Base-by-base conservation (phyloP, 768 basidiomycete genomes). In the Tulasnella sp. region DNA sequence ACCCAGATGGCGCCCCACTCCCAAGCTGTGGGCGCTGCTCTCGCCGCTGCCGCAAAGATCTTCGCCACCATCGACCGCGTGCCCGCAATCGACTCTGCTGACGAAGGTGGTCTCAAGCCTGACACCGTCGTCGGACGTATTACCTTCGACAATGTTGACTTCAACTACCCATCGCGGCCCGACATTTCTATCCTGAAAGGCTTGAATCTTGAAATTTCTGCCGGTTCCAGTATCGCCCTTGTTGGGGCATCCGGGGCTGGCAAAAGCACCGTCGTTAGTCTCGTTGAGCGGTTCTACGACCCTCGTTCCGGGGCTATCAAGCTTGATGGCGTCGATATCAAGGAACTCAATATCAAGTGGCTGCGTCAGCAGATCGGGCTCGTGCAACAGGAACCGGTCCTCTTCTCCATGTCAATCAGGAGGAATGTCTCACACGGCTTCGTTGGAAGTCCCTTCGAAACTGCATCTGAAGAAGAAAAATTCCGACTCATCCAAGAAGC, bases 241-340 rank as follows among this genome's bases (percentile, higher is more conserved):
- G 92, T 93, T 70, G 92, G 93, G 72, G 92, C 93, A 16, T 92
- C 91, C 55, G 93, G 92, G 9, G 92, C 91, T 4, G 92, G 92
- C 15, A 82, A 81, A 57, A 78, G 77, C 23, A 93, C 93, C 5
- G 84, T 94, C 73, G 87, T 95, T 40, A 88, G 90, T 26, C 88
- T 96, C 16, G 89, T 95, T 55, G 94, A 96, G 83, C 89, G 95
- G 3, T 96, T 96, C 86, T 96, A 96, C 82, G 95, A 97, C 82
- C 93, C 95, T 2, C 83, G 86, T 0, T 83, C 84, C 0, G 95
- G 95, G 20, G 80, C 82, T 18, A 89, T 95, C 82, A 90, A 88
- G 79, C 86, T 95, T 5, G 95, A 97, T 78, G 93, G 94, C 9
- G 82, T 87, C 39, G 85, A 87, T 74, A 81, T 87, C 82, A 83